A percentile compares a stretch with the other conserved stretches of the same genome.
Evolutionary conservation across 345 rosid genomes (phyloP).

Genomic region (Hibiscus mutabilis): DNA sequence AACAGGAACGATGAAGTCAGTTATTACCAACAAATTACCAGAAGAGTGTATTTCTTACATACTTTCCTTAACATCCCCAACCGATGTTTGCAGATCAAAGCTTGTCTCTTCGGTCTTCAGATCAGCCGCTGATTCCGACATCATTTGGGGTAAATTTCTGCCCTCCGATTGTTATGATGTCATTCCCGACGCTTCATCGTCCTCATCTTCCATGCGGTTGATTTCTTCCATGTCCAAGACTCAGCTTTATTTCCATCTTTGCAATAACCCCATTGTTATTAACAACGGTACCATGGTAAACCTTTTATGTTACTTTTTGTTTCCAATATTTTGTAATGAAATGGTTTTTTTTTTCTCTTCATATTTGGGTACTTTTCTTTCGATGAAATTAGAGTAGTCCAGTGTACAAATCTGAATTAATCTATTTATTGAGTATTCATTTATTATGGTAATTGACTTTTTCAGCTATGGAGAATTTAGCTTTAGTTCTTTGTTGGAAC

Average conservation of each 20-base stretch:
- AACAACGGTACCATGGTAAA: constrained; percentile 39
- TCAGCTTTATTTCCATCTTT: constrained; percentile 37
- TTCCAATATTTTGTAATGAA: not conserved
- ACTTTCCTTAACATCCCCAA: constrained; percentile 29
- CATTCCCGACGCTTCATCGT: constrained; percentile 11
- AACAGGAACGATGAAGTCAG: not conserved
- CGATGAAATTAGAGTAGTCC: not conserved
- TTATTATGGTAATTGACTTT: not conserved
- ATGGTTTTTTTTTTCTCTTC: not conserved
- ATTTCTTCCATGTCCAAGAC: constrained; percentile 26
- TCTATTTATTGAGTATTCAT: not conserved
- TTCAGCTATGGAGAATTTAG: not conserved
- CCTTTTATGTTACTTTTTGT: not conserved
- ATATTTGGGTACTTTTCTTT: constrained; percentile 8
- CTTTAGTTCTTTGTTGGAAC: not conserved
- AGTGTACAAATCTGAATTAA: not conserved
- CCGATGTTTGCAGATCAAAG: constrained; percentile 27
- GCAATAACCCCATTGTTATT: constrained; percentile 30
- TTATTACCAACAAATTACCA: constrained; percentile 20
- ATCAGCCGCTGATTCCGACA: constrained; percentile 29
- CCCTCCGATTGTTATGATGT: constrained; percentile 31
- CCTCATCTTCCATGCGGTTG: not conserved
- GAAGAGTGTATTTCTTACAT: constrained; percentile 30
- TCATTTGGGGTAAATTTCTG: constrained; percentile 38
- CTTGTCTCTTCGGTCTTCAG: constrained; percentile 24